Base-by-base conservation (phyloP, 257 asterid genomes). In the Jasminum sambac region DNA sequence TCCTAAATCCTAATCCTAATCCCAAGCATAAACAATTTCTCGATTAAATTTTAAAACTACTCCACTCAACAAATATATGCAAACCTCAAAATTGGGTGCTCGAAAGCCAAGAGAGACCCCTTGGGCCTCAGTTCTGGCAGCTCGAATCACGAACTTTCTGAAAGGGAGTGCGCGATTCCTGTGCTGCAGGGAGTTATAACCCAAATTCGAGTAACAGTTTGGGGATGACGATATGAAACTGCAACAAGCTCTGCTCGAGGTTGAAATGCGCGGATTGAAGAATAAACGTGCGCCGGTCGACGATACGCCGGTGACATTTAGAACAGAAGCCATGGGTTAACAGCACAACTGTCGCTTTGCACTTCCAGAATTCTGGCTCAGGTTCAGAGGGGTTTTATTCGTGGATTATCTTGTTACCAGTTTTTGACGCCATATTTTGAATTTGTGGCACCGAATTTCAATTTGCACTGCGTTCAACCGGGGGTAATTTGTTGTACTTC, bases 41-140 rank as follows among this genome's bases (percentile, higher is more conserved):
- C 21, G 34, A 9, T 21, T 48, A 11, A 16, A 25, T 38, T 41
- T 13, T 0, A 70, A 63, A 2, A n/a, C 16, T 17, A 25, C 14
- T 26, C 26, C 44, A 43, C 16, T 19, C 71, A 16, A 26, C 14
- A 34, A 50, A 48, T 41, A 24, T 50, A 10, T 24, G 11, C 67
- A 52, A 25, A 30, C 36, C 97, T 89, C 90, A 77, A 93, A 93
- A 43, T 84, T 72, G 43, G 98, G 97, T 36, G 97, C 88, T 80
- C 98, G 82, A 75, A 73, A 86, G 64, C 97, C 98, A 65, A 87
- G 92, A 58, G 86, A 81, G 12, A 72, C 89, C 64, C 86, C 85
- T 76, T 80, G 75, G 74, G 97, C 89, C 81, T 90, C 94, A 6
- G 82, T 80, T 80, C 92, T 85, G n/a, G 96, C 90, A 36, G 98